Conservation (phyloP, 805 yeast species). For the Starmerella khaoyaiensis region DNA sequence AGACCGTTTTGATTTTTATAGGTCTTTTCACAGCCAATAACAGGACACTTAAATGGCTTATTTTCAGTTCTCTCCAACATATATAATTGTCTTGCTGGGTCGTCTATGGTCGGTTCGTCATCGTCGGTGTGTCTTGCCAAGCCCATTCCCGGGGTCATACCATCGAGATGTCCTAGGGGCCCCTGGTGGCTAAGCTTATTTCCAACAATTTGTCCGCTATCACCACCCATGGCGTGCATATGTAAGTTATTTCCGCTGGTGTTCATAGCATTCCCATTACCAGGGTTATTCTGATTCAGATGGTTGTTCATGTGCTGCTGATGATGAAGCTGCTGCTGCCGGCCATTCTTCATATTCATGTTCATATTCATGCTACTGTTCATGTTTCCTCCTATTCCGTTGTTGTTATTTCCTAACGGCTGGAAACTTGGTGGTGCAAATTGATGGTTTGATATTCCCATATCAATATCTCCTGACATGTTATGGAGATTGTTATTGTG, state of each 20-base stretch:
- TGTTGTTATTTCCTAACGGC: slow-evolving; percentile 7
- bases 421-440: slow-evolving; percentile 20
- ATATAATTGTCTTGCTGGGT: slow-evolving; percentile 88
- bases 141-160: too few species aligned
- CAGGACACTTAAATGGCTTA: slow-evolving; percentile 95
- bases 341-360: neutral
- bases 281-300: too few species aligned
- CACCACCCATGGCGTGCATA: too few species aligned
- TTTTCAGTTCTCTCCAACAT: slow-evolving; percentile 86
- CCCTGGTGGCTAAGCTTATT: slow-evolving; percentile 1
- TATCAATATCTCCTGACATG: neutral
- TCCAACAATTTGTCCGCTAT: too few species aligned
- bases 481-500: neutral
- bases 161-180: neutral
- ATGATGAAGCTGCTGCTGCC: too few species aligned
- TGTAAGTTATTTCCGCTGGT: too few species aligned
- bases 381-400: neutral
- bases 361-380: neutral
- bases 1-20: slow-evolving; percentile 96
- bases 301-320: too few species aligned
- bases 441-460: slow-evolving; percentile 8
- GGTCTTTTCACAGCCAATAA: slow-evolving; percentile 93
- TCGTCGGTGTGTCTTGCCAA: slow-evolving; percentile 32
- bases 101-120: slow-evolving; percentile 77
- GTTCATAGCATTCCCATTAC: too few species aligned